Evolutionary conservation across 495 filamentous ascomycete species (phyloP).

Genomic region (Aspergillus saccharolyticus): DNA sequence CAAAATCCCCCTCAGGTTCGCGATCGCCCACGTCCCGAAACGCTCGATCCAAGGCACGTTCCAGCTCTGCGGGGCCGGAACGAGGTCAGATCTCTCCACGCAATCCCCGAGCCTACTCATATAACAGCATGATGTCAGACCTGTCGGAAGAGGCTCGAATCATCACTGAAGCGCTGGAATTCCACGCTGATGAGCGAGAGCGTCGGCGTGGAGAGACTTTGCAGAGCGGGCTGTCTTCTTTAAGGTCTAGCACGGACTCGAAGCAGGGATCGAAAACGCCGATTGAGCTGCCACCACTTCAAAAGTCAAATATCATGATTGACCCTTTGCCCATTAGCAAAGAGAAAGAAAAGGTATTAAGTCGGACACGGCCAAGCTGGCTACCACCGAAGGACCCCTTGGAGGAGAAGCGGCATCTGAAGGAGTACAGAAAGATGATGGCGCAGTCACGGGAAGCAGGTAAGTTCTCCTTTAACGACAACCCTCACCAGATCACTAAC

Average conservation of each 20-base stretch:
- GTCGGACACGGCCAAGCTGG: conserved; percentile 89
- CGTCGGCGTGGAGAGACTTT: conserved; percentile 45
- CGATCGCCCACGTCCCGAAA: conserved; percentile 33
- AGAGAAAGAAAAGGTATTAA: conserved; percentile 91
- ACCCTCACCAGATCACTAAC: neutral
- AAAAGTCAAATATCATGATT: conserved; percentile 88
- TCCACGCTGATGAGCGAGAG: conserved; percentile 66
- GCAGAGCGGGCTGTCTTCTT: conserved; percentile 42
- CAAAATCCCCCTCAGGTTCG: conserved; percentile 10
- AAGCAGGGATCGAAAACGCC: conserved; percentile 52
- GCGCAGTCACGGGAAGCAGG: conserved; percentile 67
- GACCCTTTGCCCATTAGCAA: conserved; percentile 93
- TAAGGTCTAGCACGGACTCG: conserved; percentile 44
- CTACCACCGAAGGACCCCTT: conserved; percentile 89
- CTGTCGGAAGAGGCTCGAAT: conserved; percentile 83
- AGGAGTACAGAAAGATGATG: conserved; percentile 94
- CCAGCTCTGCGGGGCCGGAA: conserved; percentile 42
- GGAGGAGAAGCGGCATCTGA: conserved; percentile 87
- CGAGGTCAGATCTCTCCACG: conserved; percentile 45
- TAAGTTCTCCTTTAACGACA: conserved; percentile 26
- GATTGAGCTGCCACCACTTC: conserved; percentile 72
- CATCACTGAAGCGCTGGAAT: conserved; percentile 83
- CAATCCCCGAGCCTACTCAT: conserved; percentile 71
- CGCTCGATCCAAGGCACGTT: conserved; percentile 27
- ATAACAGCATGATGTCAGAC: conserved; percentile 72